Conservation (phyloP, 805 yeast genomes). For the Cyberlindnera mississippiensis region DNA sequence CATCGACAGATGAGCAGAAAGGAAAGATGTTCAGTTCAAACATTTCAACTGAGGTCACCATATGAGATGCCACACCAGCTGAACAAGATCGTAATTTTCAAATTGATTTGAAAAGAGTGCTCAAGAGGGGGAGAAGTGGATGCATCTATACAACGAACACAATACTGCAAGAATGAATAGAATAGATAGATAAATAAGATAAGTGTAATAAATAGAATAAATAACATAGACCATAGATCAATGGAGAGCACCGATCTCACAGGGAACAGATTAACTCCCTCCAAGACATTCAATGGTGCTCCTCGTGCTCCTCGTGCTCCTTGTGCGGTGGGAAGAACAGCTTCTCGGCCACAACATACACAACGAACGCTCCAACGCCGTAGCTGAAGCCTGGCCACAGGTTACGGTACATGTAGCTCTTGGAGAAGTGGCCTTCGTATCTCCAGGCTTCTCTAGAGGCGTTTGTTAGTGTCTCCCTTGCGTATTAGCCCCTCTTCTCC, state of each 20-base stretch:
- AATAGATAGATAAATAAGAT: too few species aligned
- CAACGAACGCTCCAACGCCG: conserved; percentile 71
- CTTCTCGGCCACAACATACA: conserved; percentile 45
- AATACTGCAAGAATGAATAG: too few species aligned
- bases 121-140: too few species aligned
- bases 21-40: too few species aligned
- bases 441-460: conserved; percentile 83
- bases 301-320: conserved; percentile 15
- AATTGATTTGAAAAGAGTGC: too few species aligned
- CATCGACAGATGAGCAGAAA: too few species aligned
- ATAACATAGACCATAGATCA: neutral
- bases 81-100: too few species aligned
- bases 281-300: conserved; percentile 8
- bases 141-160: too few species aligned
- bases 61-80: too few species aligned
- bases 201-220: neutral
- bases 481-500: neutral
- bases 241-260: too few species aligned
- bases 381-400: conserved; percentile 79
- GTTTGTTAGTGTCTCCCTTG: neutral
- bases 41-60: too few species aligned
- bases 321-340: conserved; percentile 18
- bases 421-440: conserved; percentile 75
- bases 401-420: conserved; percentile 62
- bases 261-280: too few species aligned